A percentile compares a stretch with the other conserved stretches of the same genome.
Conservation (phyloP, 768 basidiomycete species). For the Kwoniella botswanensis region DNA sequence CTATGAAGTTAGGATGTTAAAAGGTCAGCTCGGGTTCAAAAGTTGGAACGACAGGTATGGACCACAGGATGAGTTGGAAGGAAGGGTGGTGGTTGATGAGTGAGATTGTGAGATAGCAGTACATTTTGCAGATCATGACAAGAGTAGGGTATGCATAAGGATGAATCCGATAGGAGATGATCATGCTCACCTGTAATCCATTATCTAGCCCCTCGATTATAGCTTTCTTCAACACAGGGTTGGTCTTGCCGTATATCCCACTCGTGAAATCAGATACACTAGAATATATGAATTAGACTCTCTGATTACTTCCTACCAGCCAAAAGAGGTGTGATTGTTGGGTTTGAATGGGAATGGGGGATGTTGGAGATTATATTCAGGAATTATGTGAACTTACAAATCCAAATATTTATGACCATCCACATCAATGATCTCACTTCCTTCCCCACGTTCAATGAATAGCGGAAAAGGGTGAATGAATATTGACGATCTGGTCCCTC, state of each 20-base stretch:
- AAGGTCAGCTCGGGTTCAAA: not conserved
- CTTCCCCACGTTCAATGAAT: conserved; percentile 25
- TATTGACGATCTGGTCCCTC: conserved; percentile 27
- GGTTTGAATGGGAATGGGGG: too few relatives aligned
- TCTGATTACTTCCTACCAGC: too few relatives aligned
- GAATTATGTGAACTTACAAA: conserved; percentile 18
- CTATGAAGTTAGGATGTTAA: conserved; percentile 5
- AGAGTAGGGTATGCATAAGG: not conserved
- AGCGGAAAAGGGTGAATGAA: conserved; percentile 34
- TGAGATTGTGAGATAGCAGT: not conserved
- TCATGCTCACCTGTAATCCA: conserved; percentile 29
- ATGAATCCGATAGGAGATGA: not conserved
- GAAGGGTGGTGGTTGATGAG: not conserved
- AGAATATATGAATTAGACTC: not conserved
- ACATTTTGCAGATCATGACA: too few relatives aligned
- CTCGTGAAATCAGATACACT: conserved; percentile 30
- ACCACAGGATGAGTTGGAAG: not conserved
- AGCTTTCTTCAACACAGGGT: conserved; percentile 28
- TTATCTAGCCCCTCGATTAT: conserved; percentile 28
- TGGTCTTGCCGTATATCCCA: conserved; percentile 35
- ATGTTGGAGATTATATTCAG: too few relatives aligned
- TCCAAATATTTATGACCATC: conserved; percentile 35
- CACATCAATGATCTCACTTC: conserved; percentile 21
- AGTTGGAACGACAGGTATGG: too few relatives aligned
- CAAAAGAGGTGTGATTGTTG: too few relatives aligned